phyloP scores from a whole-genome alignment of 139 green algal species.

The Edaphochlamys debaryana region DNA sequence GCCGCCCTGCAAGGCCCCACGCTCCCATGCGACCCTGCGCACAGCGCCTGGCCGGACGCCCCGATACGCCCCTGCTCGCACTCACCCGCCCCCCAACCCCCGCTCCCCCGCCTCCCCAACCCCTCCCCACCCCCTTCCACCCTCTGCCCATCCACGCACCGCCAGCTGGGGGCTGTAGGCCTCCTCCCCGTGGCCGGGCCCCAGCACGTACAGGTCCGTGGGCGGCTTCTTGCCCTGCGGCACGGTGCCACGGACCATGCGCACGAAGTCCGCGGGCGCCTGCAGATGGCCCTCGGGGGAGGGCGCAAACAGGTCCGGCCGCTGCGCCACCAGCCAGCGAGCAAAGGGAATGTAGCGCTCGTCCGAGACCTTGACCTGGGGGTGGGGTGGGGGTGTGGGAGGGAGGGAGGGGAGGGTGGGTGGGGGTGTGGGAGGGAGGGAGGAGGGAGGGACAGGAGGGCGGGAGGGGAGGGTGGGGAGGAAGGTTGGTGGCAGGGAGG shows the following conservation, averaged over 20 bases:
- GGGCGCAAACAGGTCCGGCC: not conserved
- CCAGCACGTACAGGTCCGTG: not conserved
- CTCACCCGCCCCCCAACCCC: no score
- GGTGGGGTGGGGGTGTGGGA: not conserved
- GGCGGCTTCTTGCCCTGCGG: conserved; percentile 1
- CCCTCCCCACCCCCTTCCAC: no score
- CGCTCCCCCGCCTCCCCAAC: no score
- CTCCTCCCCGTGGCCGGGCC: not conserved
- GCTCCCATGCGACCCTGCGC: no score
- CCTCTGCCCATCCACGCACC: no score
- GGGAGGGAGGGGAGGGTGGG: not conserved
- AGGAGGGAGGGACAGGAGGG: no score
- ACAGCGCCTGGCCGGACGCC: no score
- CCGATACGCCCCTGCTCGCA: no score
- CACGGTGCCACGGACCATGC: not conserved
- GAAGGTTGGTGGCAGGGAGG: not conserved
- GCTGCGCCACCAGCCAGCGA: not conserved
- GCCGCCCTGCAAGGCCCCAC: no score
- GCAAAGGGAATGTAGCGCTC: not conserved
- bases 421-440: no score
- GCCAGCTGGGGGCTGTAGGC: no score
- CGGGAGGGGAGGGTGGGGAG: no score
- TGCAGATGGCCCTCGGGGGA: not conserved
- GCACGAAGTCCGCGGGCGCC: not conserved
- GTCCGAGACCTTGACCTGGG: not conserved